Percentiles rank a stretch among this genome's conserved stretches.
phyloP scores from a whole-genome alignment of 2,329 filamentous ascomycete species.

The Laburnicola sp. region DNA sequence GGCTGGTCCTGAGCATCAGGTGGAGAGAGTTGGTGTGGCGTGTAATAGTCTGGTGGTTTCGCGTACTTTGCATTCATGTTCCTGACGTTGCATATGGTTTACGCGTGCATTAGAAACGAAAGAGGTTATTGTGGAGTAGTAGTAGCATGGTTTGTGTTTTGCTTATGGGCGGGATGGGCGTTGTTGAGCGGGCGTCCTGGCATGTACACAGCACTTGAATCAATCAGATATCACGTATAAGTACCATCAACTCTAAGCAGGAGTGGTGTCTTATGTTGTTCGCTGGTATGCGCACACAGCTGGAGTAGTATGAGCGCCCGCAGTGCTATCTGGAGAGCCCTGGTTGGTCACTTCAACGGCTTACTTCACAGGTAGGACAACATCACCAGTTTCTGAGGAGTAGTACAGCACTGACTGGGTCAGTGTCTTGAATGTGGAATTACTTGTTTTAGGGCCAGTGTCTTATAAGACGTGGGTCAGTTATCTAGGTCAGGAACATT shows the following conservation, averaged over 20 bases:
- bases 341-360: too few relatives aligned
- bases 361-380: too few relatives aligned
- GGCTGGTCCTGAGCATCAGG: constrained; percentile 9
- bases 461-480: too few relatives aligned
- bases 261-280: not conserved
- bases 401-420: too few relatives aligned
- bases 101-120: constrained; percentile 5
- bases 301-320: too few relatives aligned
- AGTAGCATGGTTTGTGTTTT: not conserved
- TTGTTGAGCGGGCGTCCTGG: constrained; percentile 4
- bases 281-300: too few relatives aligned
- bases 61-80: constrained; percentile 1
- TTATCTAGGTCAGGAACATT: too few relatives aligned
- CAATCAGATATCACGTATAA: not conserved
- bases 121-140: constrained; percentile 10
- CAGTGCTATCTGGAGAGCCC: too few relatives aligned
- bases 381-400: too few relatives aligned
- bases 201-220: not conserved
- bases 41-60: constrained; percentile 7
- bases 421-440: too few relatives aligned
- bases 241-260: not conserved
- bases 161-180: constrained; percentile 1
- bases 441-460: too few relatives aligned
- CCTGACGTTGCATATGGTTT: not conserved
- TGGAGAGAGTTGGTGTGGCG: not conserved